Evolutionary conservation across 202 grass and related monocot genomes (phyloP).

Genomic region (Dendrocalamus latiflorus): DNA sequence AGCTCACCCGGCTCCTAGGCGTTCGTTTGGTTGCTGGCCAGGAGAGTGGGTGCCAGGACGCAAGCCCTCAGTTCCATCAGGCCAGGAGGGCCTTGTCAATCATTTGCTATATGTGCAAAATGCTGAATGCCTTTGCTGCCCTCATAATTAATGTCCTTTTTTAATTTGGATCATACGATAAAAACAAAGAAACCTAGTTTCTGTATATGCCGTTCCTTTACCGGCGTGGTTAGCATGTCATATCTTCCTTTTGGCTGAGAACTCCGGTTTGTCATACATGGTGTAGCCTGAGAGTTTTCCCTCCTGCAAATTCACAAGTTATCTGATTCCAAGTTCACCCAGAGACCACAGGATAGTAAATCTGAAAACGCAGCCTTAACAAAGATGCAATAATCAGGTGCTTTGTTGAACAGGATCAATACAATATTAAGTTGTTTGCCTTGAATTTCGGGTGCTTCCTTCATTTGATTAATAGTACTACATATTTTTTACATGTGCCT

Average conservation of each 20-base stretch:
- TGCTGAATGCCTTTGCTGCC: slow-evolving; percentile 3
- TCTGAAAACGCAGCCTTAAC: neutral
- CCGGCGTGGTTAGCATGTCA: slow-evolving; percentile 6
- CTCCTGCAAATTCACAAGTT: neutral
- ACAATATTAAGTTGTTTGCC: neutral
- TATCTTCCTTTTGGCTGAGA: neutral
- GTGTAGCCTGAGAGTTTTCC: neutral
- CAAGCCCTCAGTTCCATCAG: neutral
- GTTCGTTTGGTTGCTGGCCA: too few species aligned
- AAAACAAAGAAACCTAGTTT: neutral
- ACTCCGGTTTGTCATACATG: neutral
- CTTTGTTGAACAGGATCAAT: neutral
- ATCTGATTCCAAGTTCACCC: neutral
- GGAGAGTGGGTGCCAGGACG: too few species aligned
- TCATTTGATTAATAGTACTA: neutral
- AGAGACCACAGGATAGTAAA: neutral
- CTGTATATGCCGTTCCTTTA: neutral
- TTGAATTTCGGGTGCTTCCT: neutral
- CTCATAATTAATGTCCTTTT: neutral
- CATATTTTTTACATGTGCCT: neutral
- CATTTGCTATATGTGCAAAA: neutral
- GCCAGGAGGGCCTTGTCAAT: neutral
- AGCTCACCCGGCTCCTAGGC: too few species aligned
- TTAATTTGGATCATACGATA: neutral
- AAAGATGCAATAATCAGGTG: neutral